Percentiles rank a stretch among this genome's conserved stretches.
Evolutionary conservation across 2,329 filamentous ascomycete genomes (phyloP).

Genomic region (Chrysoporthe deuterocubensis): DNA sequence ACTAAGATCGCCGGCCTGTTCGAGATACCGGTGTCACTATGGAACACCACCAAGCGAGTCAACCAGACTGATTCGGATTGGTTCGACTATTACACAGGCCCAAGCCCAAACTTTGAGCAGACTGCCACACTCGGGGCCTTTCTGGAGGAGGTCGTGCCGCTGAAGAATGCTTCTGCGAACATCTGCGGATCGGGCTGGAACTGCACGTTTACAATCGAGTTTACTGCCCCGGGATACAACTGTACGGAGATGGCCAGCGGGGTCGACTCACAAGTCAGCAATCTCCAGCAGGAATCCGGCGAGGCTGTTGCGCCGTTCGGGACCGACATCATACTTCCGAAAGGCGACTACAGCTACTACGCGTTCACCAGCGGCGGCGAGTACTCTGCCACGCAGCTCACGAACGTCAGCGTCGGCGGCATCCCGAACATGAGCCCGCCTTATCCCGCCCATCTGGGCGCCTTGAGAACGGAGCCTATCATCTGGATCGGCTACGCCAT

Average conservation of each 20-base stretch:
- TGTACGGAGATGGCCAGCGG: conserved; percentile 41
- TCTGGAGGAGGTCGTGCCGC: conserved; percentile 32
- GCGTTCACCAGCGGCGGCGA: conserved; percentile 40
- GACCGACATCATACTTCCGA: conserved; percentile 39
- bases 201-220: conserved; percentile 43
- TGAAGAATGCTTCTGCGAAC: conserved; percentile 38
- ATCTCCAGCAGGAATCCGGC: conserved; percentile 34
- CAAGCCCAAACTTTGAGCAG: conserved; percentile 30
- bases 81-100: conserved; percentile 38
- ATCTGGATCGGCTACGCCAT: conserved; percentile 44
- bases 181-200: conserved; percentile 45
- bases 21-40: conserved; percentile 34
- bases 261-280: conserved; percentile 33
- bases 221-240: conserved; percentile 45
- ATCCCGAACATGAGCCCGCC: conserved; percentile 35
- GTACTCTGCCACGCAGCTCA: conserved; percentile 38
- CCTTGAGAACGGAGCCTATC: conserved; percentile 44
- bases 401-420: conserved; percentile 37
- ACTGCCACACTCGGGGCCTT: conserved; percentile 32
- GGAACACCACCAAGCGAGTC: conserved; percentile 33
- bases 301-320: conserved; percentile 38
- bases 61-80: conserved; percentile 33
- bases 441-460: conserved; percentile 41
- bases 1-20: conserved; percentile 32
- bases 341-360: conserved; percentile 41